phyloP scores from a whole-genome alignment of 2,329 filamentous ascomycete species.

The Grosmannia penicillata region DNA sequence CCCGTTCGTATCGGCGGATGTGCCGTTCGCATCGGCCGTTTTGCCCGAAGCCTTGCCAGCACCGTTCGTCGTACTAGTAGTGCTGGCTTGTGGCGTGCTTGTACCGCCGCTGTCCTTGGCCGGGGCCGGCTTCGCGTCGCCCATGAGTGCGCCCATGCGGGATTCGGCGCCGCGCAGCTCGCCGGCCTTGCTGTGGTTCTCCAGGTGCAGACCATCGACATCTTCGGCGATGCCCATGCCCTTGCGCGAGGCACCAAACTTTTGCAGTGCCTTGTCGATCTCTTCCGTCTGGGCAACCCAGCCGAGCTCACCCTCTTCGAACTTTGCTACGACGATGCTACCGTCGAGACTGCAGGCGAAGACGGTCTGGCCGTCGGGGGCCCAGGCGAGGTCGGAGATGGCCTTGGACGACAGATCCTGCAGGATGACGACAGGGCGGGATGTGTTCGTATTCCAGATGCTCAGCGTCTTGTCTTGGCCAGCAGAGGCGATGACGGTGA shows the following conservation, averaged over 20 bases:
- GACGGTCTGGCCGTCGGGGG: constrained; percentile 74
- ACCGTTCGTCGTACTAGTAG: not conserved
- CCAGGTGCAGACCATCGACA: constrained; percentile 71
- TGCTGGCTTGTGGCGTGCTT: not conserved
- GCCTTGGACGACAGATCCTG: constrained; percentile 84
- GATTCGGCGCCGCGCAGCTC: constrained; percentile 84
- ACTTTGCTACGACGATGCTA: constrained; percentile 66
- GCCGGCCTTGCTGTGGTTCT: constrained; percentile 83
- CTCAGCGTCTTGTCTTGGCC: constrained; percentile 94
- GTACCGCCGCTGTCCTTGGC: constrained; percentile 20
- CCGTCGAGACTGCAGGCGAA: constrained; percentile 84
- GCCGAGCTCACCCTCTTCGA: constrained; percentile 76
- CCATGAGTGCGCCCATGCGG: constrained; percentile 97
- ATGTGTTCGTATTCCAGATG: constrained; percentile 95
- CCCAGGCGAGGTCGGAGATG: constrained; percentile 89
- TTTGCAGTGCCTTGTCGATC: constrained; percentile 84
- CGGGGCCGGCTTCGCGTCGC: constrained; percentile 51
- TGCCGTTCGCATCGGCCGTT: constrained; percentile 15
- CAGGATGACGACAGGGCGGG: constrained; percentile 75
- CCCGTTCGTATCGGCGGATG: constrained; percentile 18
- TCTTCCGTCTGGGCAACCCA: constrained; percentile 76
- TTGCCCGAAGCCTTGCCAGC: constrained; percentile 3
- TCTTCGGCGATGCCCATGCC: constrained; percentile 87
- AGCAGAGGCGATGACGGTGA: constrained; percentile 92
- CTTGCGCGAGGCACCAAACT: constrained; percentile 78